Percentiles rank a stretch among this genome's conserved stretches.
Evolutionary conservation across 371 early-diverging fungal species (phyloP).

Genomic region (Catenaria anguillulae): DNA sequence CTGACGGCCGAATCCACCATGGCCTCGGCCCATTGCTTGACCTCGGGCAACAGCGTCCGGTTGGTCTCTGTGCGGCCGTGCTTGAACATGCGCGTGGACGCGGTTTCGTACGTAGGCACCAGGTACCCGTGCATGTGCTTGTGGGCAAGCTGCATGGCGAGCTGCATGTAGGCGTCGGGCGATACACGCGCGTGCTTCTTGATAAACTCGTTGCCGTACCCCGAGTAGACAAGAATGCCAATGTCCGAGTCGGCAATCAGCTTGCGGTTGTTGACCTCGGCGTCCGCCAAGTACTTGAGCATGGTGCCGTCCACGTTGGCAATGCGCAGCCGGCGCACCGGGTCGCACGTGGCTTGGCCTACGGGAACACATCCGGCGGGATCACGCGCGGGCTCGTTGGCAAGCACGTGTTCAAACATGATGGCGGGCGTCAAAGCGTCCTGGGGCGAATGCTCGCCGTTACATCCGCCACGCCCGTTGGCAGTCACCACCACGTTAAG

Average conservation of each 20-base stretch:
- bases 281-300: conserved; percentile 28
- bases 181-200: conserved; percentile 40
- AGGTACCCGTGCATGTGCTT: conserved; percentile 46
- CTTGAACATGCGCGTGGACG: conserved; percentile 53
- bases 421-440: conserved; percentile 58
- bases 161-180: conserved; percentile 78
- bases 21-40: conserved; percentile 42
- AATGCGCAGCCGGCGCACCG: conserved; percentile 19
- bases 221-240: conserved; percentile 41
- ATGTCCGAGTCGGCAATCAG: conserved; percentile 46
- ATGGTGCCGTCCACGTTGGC: conserved; percentile 25
- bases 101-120: conserved; percentile 69
- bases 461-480: conserved; percentile 51
- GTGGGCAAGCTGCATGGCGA: conserved; percentile 70
- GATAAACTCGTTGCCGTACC: conserved; percentile 47
- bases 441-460: conserved; percentile 71
- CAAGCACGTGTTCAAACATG: conserved; percentile 39
- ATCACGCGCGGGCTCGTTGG: conserved; percentile 18
- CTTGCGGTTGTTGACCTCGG: conserved; percentile 32
- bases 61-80: conserved; percentile 79
- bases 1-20: conserved; percentile 21
- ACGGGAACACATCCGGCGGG: conserved; percentile 14
- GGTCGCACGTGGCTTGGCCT: conserved; percentile 6
- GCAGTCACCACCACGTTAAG: conserved; percentile 45
- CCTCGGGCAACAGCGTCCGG: conserved; percentile 49